Percentiles rank a stretch among this genome's conserved stretches.
phyloP scores from a whole-genome alignment of 2,329 filamentous ascomycete genomes.

The Colletotrichum magnum region DNA sequence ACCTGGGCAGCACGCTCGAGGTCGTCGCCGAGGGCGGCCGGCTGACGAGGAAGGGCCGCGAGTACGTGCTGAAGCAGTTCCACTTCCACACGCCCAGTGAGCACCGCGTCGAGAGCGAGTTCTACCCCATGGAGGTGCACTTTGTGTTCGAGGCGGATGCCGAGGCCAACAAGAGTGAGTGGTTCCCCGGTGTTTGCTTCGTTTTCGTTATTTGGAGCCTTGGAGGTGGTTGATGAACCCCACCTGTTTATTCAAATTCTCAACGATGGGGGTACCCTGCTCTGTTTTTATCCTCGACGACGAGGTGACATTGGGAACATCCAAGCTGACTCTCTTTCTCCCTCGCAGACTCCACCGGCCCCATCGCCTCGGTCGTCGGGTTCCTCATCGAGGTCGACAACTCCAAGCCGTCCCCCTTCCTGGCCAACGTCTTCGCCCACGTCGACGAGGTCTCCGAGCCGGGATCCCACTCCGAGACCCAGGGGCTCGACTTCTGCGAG shows the following conservation, averaged over 20 bases:
- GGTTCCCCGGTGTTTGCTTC: background rate
- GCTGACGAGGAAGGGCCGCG: slow-evolving; percentile 54
- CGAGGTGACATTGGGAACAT: background rate
- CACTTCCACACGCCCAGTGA: slow-evolving; percentile 74
- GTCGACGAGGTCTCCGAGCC: slow-evolving; percentile 55
- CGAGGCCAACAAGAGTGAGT: slow-evolving; percentile 39
- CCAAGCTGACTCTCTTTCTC: background rate
- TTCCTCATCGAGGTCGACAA: slow-evolving; percentile 53
- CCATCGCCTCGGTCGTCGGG: slow-evolving; percentile 52
- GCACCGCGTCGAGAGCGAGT: slow-evolving; percentile 63
- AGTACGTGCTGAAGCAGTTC: slow-evolving; percentile 66
- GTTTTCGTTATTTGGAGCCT: background rate
- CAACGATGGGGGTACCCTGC: background rate
- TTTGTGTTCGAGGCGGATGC: slow-evolving; percentile 55
- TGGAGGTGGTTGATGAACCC: background rate
- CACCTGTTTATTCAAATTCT: background rate
- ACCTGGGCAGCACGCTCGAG: slow-evolving; percentile 67
- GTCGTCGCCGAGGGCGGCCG: slow-evolving; percentile 62
- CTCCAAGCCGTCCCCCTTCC: slow-evolving; percentile 45
- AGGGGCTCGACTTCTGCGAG: slow-evolving; percentile 58
- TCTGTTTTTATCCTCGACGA: background rate
- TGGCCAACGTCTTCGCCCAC: slow-evolving; percentile 54
- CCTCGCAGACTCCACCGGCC: slow-evolving; percentile 45
- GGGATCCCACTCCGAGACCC: slow-evolving; percentile 54
- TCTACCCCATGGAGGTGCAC: slow-evolving; percentile 58